Evolutionary conservation across 129 eudicot genomes (phyloP).

Genomic region (Flaveria bidentis): DNA sequence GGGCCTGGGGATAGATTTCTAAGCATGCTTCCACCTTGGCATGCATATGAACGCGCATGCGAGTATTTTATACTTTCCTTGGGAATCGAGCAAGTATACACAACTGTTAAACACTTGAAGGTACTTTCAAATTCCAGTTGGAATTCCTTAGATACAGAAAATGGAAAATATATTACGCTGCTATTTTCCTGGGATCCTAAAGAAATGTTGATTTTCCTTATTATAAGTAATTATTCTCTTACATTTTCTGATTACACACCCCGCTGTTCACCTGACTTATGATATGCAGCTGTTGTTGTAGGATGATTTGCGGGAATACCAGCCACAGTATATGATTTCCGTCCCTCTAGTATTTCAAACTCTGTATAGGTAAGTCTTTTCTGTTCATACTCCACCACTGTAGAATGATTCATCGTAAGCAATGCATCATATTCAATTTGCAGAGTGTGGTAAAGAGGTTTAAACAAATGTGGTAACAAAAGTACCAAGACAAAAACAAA

Average conservation of each 20-base stretch:
- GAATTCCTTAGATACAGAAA: slow-evolving; percentile 9
- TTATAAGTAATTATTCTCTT: slow-evolving; percentile 19
- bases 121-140: slow-evolving; percentile 37
- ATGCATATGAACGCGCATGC: slow-evolving; percentile 92
- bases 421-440: too few relatives aligned
- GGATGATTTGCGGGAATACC: slow-evolving; percentile 88
- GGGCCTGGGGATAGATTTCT: slow-evolving; percentile 86
- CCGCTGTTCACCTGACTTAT: slow-evolving; percentile 19
- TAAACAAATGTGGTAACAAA: background rate
- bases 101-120: slow-evolving; percentile 71
- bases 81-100: slow-evolving; percentile 86
- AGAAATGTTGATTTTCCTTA: background rate
- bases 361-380: slow-evolving; percentile 66
- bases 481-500: background rate
- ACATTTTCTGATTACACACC: slow-evolving; percentile 9
- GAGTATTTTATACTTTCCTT: slow-evolving; percentile 74
- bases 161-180: background rate
- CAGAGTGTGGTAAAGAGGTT: background rate
- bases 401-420: background rate
- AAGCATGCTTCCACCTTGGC: slow-evolving; percentile 99
- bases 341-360: slow-evolving; percentile 96
- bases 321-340: slow-evolving; percentile 81
- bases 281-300: slow-evolving; percentile 37
- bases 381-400: slow-evolving; percentile 5
- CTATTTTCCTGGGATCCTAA: slow-evolving; percentile 8